Percentiles rank a stretch among this genome's conserved stretches.
phyloP scores from a whole-genome alignment of 1,284 basidiomycete genomes.

The Papiliotrema terrestris region DNA sequence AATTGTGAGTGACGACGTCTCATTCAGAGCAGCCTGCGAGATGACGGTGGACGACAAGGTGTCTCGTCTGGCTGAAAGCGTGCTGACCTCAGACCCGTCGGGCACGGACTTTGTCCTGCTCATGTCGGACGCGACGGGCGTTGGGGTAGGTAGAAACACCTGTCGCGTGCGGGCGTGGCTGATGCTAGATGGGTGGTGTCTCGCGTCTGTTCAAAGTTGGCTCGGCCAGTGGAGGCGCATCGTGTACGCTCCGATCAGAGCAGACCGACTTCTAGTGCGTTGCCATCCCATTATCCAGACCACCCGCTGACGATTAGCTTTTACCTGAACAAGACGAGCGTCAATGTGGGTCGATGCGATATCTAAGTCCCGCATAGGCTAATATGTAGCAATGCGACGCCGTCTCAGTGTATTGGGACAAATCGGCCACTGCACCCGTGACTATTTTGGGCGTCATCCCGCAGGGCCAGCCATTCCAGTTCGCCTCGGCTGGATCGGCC shows the following conservation, averaged over 20 bases:
- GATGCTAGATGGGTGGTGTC: constrained; percentile 37
- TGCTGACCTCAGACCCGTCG: constrained; percentile 22
- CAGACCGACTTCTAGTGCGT: constrained; percentile 30
- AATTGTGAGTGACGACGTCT: constrained; percentile 27
- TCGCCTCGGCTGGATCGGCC: constrained; percentile 2
- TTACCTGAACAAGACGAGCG: constrained; percentile 31
- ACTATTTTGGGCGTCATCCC: constrained; percentile 40
- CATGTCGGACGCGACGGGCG: constrained; percentile 41
- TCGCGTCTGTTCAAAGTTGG: constrained; percentile 30
- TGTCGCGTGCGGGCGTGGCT: neutral
- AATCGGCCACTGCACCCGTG: constrained; percentile 24
- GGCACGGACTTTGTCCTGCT: constrained; percentile 30
- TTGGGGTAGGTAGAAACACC: constrained; percentile 28
- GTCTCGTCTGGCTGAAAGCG: neutral
- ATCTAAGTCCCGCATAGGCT: neutral
- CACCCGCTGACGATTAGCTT: constrained; percentile 19
- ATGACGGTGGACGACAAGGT: neutral
- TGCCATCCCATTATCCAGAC: neutral
- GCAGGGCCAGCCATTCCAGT: constrained; percentile 35
- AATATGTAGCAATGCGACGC: constrained; percentile 25
- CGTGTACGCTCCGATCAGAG: constrained; percentile 23
- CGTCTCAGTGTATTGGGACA: constrained; percentile 35
- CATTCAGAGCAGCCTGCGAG: neutral
- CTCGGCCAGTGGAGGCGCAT: constrained; percentile 3
- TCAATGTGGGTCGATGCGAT: constrained; percentile 20